These are phyloP conservation scores for Populus alba DNA, from an alignment of 345 rosid genomes.

Conservation along the genomic window DNA sequence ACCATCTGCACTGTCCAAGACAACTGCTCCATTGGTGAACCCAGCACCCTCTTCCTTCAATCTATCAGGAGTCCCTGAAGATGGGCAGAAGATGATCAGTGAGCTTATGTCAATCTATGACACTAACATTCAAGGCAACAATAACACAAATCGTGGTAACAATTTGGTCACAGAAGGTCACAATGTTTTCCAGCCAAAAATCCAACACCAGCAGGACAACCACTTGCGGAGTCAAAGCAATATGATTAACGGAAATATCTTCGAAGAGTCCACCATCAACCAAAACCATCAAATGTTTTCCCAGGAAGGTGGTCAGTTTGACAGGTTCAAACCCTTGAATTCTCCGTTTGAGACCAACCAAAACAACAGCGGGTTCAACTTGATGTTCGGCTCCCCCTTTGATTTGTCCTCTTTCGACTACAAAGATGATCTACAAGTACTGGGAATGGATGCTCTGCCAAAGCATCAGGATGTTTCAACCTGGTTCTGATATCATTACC, in stretches of 20 bases:
- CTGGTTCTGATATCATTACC: conserved; percentile 51
- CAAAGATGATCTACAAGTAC: conserved; percentile 64
- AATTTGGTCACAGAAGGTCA: conserved; percentile 40
- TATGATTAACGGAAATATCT: conserved; percentile 52
- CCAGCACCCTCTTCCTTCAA: conserved; percentile 47
- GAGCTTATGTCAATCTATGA: conserved; percentile 87
- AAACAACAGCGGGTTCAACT: conserved; percentile 38
- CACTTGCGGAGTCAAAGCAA: conserved; percentile 44
- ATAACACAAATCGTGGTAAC: conserved; percentile 29
- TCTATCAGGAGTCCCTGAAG: conserved; percentile 86
- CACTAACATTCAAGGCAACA: conserved; percentile 52
- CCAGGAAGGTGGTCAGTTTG: conserved; percentile 48
- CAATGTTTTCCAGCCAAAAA: conserved; percentile 39
- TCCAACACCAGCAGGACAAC: conserved; percentile 59
- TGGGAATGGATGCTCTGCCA: conserved; percentile 47
- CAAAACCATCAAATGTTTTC: conserved; percentile 44
- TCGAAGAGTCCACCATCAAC: conserved; percentile 52
- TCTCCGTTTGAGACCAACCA: conserved; percentile 45
- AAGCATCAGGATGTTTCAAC: conserved; percentile 62
- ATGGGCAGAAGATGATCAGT: conserved; percentile 81
- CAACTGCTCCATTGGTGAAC: conserved; percentile 30
- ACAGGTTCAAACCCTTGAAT: conserved; percentile 42
- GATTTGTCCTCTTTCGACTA: conserved; percentile 60
- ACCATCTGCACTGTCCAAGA: conserved; percentile 50
- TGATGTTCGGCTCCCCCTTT: conserved; percentile 64